Percentiles rank a stretch among this genome's conserved stretches.
These are phyloP conservation scores for Cicer yamashitae DNA, from an alignment of 306 rosid genomes.

Conservation along the genomic window DNA sequence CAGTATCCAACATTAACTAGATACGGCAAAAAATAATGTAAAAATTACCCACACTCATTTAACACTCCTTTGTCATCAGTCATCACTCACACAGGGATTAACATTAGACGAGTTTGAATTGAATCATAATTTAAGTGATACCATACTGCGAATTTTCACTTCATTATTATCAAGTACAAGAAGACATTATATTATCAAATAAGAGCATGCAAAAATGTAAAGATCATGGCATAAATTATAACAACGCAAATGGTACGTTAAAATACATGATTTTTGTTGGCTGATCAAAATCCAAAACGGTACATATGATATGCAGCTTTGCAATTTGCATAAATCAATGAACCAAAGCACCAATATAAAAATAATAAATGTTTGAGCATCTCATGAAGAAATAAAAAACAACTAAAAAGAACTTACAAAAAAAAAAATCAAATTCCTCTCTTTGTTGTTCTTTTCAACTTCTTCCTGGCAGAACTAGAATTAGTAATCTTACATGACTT, in stretches of 20 bases:
- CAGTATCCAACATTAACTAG: too few relatives aligned
- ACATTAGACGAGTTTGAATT: neutral
- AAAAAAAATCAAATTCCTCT: constrained; percentile 2
- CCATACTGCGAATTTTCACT: neutral
- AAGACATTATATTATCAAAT: neutral
- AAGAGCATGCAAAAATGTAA: neutral
- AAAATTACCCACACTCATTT: too few relatives aligned
- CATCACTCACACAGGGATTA: too few relatives aligned
- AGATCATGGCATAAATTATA: neutral
- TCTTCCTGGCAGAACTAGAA: constrained; percentile 51
- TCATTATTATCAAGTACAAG: neutral
- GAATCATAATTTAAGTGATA: neutral
- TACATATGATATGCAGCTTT: constrained; percentile 9
- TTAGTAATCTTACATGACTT: constrained; percentile 39
- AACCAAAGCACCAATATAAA: neutral
- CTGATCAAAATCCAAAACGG: constrained; percentile 5
- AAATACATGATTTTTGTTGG: neutral
- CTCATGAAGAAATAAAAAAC: neutral
- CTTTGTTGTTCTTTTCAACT: constrained; percentile 52
- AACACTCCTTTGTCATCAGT: too few relatives aligned
- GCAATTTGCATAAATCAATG: constrained; percentile 4
- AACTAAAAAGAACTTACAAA: neutral
- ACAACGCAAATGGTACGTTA: neutral
- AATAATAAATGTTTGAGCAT: constrained; percentile 5
- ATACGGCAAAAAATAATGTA: too few relatives aligned